Evolutionary conservation across 495 filamentous ascomycete species (phyloP), one percentile per base, ranked within the genome.

Genomic region (Lophium mytilinum): DNA sequence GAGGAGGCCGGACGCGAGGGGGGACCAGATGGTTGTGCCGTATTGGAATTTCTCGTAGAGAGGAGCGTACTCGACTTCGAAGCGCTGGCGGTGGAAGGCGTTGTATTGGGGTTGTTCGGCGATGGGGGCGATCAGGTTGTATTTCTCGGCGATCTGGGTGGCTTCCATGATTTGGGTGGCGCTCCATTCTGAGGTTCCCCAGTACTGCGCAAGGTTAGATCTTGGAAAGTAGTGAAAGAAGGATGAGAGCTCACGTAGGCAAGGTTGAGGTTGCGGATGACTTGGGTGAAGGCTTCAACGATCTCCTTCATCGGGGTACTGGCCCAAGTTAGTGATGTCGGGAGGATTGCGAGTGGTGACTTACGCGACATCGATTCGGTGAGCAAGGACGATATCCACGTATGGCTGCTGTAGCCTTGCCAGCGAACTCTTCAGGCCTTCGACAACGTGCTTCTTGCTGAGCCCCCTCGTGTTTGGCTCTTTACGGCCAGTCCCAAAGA

Each of bases 71-170:
- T 74, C 72, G n/a, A 66, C 58, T 60, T 75, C 79, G 63, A 82
- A 80, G 50, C 75, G 69, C 66, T 79, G 64, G 45, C 80, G 72
- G 66, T 78, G 72, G 60, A 81, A 75, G 30, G 78, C 70, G 63
- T 82, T 81, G 72, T 81, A 81, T 37, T 79, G 74, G 8, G 80
- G 79, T 68, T 82, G 78, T 60, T 82, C 80, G 41, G 78, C 78
- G 35, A 83, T 72, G 0, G 78, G 79, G 0, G 76, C 78, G 53
- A 80, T 77, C 50, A 84, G 73, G 51, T 80, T 76, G 57, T 80
- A 75, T 66, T 75, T 73, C 68, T 82, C 78, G 37, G 79, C 76
- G 59, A 81, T 73, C 30, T 75, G 71, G 30, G 68, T 76, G 3
- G 79, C 80, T 61, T 80, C 76, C 58, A 72, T 72, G 64, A 83